Conservation (phyloP, 352 stramenopile species). For the Peronospora tabacina region DNA sequence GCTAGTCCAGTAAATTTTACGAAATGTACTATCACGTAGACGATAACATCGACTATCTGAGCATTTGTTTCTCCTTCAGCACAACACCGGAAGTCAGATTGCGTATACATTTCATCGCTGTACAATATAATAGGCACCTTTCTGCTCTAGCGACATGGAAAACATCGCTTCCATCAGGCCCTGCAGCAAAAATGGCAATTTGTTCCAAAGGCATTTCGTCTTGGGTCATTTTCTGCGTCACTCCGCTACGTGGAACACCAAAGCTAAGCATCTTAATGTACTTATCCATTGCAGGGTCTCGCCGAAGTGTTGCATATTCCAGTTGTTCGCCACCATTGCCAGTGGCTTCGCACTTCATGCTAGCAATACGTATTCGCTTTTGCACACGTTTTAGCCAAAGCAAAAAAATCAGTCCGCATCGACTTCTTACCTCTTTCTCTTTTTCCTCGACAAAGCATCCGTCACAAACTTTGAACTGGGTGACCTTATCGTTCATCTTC, state of each 20-base stretch:
- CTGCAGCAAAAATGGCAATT: conserved; percentile 50
- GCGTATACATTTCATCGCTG: no score
- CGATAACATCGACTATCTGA: background rate
- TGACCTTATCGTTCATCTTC: no score
- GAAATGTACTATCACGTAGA: conserved; percentile 45
- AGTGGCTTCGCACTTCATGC: conserved; percentile 10
- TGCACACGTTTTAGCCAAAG: no score
- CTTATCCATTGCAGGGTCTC: conserved; percentile 63
- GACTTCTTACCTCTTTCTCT: no score
- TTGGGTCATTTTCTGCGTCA: conserved; percentile 78
- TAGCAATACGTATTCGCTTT: conserved; percentile 27
- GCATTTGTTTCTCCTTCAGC: no score
- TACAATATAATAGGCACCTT: conserved; percentile 7
- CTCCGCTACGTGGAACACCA: conserved; percentile 52
- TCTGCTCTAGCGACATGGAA: background rate
- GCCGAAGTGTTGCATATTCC: conserved; percentile 45
- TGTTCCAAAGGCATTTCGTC: conserved; percentile 56
- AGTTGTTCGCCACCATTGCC: conserved; percentile 26
- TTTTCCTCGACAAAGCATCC: no score
- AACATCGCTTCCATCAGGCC: conserved; percentile 27
- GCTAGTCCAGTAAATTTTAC: conserved; percentile 78
- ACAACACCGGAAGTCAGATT: no score
- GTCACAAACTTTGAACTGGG: no score
- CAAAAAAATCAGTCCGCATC: no score
- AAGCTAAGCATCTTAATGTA: conserved; percentile 85